A percentile compares a stretch with the other conserved stretches of the same genome.
Evolutionary conservation across 2,329 filamentous ascomycete genomes (phyloP).

Genomic region (Venturia asperata): DNA sequence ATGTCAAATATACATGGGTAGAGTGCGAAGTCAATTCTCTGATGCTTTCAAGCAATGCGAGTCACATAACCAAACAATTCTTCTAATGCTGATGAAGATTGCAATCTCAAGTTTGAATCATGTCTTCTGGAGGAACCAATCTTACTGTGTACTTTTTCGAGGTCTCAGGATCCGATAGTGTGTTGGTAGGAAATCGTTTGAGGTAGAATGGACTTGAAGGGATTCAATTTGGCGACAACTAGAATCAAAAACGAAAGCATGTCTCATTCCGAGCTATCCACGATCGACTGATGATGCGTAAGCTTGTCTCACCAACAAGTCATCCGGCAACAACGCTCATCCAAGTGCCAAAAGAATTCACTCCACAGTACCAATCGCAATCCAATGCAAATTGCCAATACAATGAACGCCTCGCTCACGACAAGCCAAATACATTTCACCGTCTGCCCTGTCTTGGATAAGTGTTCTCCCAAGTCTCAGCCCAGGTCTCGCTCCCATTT

Average conservation of each 20-base stretch:
- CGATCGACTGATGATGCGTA: not conserved
- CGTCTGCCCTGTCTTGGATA: slow-evolving; percentile 1
- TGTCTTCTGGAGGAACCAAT: too few relatives aligned
- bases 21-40: too few relatives aligned
- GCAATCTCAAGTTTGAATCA: too few relatives aligned
- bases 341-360: not conserved
- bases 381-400: not conserved
- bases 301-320: not conserved
- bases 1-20: too few relatives aligned
- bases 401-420: not conserved
- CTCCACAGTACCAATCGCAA: not conserved
- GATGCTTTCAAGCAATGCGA: too few relatives aligned
- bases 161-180: too few relatives aligned
- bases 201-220: too few relatives aligned
- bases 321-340: not conserved
- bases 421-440: not conserved
- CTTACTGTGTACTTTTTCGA: too few relatives aligned
- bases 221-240: too few relatives aligned
- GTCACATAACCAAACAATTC: too few relatives aligned
- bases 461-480: slow-evolving; percentile 4
- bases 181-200: too few relatives aligned
- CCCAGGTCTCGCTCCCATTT: not conserved
- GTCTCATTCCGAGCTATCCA: not conserved
- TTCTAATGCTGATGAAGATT: too few relatives aligned
- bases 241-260: not conserved